Conservation (phyloP, 176 grass and related monocot species). For the Dendrocalamus sinicus region DNA sequence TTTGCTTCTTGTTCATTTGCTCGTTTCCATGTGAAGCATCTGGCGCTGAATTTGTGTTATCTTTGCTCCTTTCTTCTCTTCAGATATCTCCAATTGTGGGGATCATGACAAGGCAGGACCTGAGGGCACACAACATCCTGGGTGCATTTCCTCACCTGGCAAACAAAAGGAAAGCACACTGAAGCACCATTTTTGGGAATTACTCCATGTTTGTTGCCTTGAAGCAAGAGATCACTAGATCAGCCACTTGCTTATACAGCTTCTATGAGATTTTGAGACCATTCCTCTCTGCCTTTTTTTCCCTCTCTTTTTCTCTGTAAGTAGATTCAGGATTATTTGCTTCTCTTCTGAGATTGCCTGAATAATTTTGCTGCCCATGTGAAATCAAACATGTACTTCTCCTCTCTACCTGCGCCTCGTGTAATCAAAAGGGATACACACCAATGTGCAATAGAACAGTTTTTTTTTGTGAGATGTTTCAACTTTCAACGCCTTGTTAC, state of each 20-base stretch:
- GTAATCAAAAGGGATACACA: background rate
- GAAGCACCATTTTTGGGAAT: conserved; percentile 46
- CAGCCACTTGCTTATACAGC: conserved; percentile 8
- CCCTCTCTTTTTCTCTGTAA: conserved; percentile 1
- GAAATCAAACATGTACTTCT: conserved; percentile 19
- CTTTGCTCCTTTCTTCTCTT: background rate
- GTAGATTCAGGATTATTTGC: conserved; percentile 40
- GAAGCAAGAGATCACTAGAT: conserved; percentile 21
- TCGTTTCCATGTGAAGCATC: background rate
- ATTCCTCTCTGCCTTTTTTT: background rate
- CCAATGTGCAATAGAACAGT: background rate
- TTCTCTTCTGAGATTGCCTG: background rate
- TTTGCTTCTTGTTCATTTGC: background rate
- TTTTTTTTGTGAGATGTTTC: background rate
- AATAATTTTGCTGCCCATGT: conserved; percentile 51
- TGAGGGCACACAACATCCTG: conserved; percentile 76
- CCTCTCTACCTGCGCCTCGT: background rate
- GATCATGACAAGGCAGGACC: conserved; percentile 93
- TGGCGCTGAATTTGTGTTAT: background rate
- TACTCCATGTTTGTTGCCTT: background rate
- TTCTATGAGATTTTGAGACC: background rate
- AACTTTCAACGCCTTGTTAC: background rate
- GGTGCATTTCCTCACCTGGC: conserved; percentile 68
- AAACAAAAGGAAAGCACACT: conserved; percentile 50
- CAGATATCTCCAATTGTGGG: conserved; percentile 86